Conservation (phyloP, 2,329 filamentous ascomycete species). For the Setomelanomma holmii region DNA sequence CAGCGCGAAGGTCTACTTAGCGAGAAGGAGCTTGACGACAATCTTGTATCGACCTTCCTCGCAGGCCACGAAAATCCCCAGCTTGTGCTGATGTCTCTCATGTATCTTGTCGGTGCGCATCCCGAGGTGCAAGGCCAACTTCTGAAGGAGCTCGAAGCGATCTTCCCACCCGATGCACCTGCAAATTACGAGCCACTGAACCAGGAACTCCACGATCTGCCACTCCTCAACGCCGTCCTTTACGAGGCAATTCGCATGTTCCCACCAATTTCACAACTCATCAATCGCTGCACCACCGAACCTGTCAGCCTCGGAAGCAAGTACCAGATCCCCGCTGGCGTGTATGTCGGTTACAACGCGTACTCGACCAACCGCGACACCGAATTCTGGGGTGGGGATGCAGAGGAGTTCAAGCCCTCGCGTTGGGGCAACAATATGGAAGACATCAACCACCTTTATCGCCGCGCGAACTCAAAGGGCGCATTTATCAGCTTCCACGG, state of each 20-base stretch:
- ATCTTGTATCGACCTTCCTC: conserved; percentile 35
- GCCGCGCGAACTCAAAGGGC: conserved; percentile 46
- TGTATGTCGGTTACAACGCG: conserved; percentile 38
- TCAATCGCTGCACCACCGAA: conserved; percentile 52
- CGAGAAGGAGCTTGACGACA: conserved; percentile 36
- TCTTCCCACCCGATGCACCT: conserved; percentile 19
- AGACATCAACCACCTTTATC: conserved; percentile 47
- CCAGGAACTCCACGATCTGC: conserved; percentile 44
- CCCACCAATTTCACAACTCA: conserved; percentile 58
- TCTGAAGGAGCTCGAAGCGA: conserved; percentile 24
- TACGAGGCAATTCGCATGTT: conserved; percentile 58
- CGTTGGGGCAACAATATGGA: conserved; percentile 49
- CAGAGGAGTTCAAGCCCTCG: conserved; percentile 48
- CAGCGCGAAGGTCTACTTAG: conserved; percentile 26
- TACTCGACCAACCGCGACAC: conserved; percentile 35
- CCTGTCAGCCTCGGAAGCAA: conserved; percentile 32
- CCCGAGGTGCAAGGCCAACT: conserved; percentile 25
- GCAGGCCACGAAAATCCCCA: conserved; percentile 39
- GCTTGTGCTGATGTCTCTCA: conserved; percentile 31
- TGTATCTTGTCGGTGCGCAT: conserved; percentile 32
- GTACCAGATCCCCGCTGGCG: conserved; percentile 27
- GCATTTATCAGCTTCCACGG: conserved; percentile 55
- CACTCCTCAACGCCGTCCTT: conserved; percentile 54
- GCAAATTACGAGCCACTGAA: conserved; percentile 27
- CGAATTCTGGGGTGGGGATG: conserved; percentile 36